Base-by-base conservation (phyloP, 2,329 filamentous ascomycete genomes). In the Cladosporium oxysporum region DNA sequence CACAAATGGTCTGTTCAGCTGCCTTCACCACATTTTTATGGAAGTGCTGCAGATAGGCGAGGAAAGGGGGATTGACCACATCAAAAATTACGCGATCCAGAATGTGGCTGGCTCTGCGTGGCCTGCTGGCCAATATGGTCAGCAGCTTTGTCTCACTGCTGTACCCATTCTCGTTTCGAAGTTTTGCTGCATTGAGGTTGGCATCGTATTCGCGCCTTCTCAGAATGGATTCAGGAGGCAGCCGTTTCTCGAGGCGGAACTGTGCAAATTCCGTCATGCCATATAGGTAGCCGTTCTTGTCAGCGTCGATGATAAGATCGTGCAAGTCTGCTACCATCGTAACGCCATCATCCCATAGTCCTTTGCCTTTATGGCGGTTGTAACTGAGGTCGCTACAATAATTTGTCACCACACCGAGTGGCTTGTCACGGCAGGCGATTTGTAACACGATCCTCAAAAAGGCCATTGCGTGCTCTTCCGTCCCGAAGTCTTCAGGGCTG, bases 311-410 rank as follows among this genome's bases (percentile, higher is more conserved):
- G 11, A 83, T 71, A 2, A 79, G 74, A 59, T 83, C 81, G 62
- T 83, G 81, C 7, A 83, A 69, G 49, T 80, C 76, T 35, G 73
- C 76, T 0, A 82, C 63, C 12, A 50, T 6, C 11, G 61, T 28
- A 0, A 69, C 69, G 28, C 57, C 23, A 16, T 44, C 5, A 1
- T 71, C 69, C 18, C 61, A 57, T 10, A 74, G 65, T 6, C 44
- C 41, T 26, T 78, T 77, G 29, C 78, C 73, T 1, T 35, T 21
- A 3, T 29, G 23, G 12, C 49, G 49, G 16, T 26, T 28, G 67
- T 93, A 92, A 37, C 85, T 87, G 0, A 88, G 76, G 4, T 78
- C 81, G 60, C 91, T 88, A 67, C 90, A 89, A 73, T 83, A 87
- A 5, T 80, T 83, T 0, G 90, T 93, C 64, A 85, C 88, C 0